Evolutionary conservation across 2,329 filamentous ascomycete genomes (phyloP).

Genomic region (Fulvia fulva): DNA sequence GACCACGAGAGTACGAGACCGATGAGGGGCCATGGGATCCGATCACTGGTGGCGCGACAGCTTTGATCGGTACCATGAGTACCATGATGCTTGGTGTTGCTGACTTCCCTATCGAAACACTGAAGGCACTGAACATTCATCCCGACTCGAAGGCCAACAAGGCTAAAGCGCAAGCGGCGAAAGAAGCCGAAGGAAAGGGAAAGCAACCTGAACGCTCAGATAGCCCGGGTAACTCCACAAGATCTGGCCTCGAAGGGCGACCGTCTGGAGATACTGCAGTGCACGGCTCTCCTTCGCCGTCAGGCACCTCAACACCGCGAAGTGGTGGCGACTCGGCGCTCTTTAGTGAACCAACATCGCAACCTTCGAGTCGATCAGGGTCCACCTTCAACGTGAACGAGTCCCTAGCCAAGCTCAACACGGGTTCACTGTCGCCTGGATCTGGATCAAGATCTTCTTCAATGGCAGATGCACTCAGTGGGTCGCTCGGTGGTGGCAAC

Average conservation of each 20-base stretch:
- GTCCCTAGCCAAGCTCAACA: conserved; percentile 25
- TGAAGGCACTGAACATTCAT: conserved; percentile 47
- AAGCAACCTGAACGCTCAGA: not conserved
- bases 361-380: conserved; percentile 19
- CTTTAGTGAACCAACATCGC: conserved; percentile 8
- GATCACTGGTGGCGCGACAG: conserved; percentile 70
- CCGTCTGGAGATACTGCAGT: conserved; percentile 5
- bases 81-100: conserved; percentile 78
- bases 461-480: conserved; percentile 24
- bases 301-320: conserved; percentile 13
- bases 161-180: conserved; percentile 19
- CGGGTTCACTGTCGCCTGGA: conserved; percentile 20
- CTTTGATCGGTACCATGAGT: conserved; percentile 76
- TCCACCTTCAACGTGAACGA: conserved; percentile 33
- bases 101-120: conserved; percentile 60
- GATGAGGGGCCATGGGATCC: conserved; percentile 77
- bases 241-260: conserved; percentile 10
- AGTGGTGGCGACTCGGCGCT: conserved; percentile 11
- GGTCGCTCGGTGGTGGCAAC: conserved; percentile 13
- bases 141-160: conserved; percentile 29
- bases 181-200: conserved; percentile 3
- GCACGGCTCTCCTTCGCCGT: conserved; percentile 7
- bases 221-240: conserved; percentile 7
- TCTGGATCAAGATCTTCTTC: conserved; percentile 15
- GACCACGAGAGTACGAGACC: conserved; percentile 66